Evolutionary conservation across 768 basidiomycete genomes (phyloP), one percentile per base, ranked within the genome.

Genomic region (Boletus vinaceobasis): DNA sequence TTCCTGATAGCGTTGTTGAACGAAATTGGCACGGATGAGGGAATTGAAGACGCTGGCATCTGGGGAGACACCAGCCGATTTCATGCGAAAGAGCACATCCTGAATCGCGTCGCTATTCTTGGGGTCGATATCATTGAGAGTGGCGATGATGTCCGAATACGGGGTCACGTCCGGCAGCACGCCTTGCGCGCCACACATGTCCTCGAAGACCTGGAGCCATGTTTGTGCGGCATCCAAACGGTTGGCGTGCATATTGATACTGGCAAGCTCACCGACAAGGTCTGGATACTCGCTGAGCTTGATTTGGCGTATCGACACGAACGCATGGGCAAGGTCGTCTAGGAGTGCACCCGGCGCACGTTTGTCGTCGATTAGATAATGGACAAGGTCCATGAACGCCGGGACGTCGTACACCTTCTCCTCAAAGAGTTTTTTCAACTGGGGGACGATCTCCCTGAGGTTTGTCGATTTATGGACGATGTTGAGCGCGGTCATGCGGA

Each of bases 11-110:
- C 70, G 69, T 13, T 64, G 52, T 1, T 63, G 64, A 13, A 71
- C 61, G 36, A 73, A 60, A 51, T 79, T 74, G 15, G 68, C 66
- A 7, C 74, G 67, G 14, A 84, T 74, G 56, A 85, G 73, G 8
- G 74, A 56, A 52, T 84, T 82, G 68, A 82, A 76, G n/a, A 82
- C 58, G 37, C 61, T 60, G 9, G 73, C 67, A 49, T 79, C 71
- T 1, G 76, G 74, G 2, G 63, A 39, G 13, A 78, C 67, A 4
- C 72, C 72, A 2, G 73, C 68, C 19, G 69, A 62, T 45, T 64
- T 60, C 74, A 81, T 79, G 43, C 71, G 65, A 5, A 66, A 58
- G 45, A 84, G 65, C 0, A 79, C 66, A 14, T 61, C 67, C 48
- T 73, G 59, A 42, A 77, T 62, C 1, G 71, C 70, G 5, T 44